Base-by-base conservation (phyloP, 306 rosid genomes). In the Corylus americana region DNA sequence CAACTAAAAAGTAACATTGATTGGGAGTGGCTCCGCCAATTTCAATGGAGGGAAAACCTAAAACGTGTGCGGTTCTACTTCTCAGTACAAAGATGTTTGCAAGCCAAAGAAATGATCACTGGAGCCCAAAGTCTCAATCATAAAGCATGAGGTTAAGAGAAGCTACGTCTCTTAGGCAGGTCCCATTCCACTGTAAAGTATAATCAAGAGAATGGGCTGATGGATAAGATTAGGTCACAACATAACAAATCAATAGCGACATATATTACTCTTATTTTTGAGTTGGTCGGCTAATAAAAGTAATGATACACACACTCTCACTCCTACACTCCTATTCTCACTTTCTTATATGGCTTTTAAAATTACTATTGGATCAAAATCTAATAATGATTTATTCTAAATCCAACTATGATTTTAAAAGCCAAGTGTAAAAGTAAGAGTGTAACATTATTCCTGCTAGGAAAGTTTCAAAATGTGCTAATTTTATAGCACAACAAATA, bases 91-190 rank as follows among this genome's bases (percentile, higher is more conserved):
- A 42, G 72, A 27, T 67, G 50, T 4, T n/a, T 67, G 72, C 50
- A 42, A 45, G 58, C 74, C 77, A 58, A 79, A 42, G 49, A 59
- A 49, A 37, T 13, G 67, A 70, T 51, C 53, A 58, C 17, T 58
- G 45, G 75, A 72, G 70, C 76, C 55, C 45, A 54, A 70, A 64
- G 20, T 63, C 73, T 11, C 51, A 7, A 62, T 74, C 73, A 71
- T 5, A 47, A 17, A 76, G 57, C 59, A 76, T 54, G 31, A 57
- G 66, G 50, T 35, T 74, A 25, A 39, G 44, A 7, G 11, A 42
- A 67, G 70, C n/a, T 35, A 27, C 16, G 9, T 29, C 10, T 57
- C 17, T 27, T 64, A 54, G 35, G 71, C 45, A 57, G 68, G 74
- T 81, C 70, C 14, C 72, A 29, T 66, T 68, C 57, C 16, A 50